phyloP scores from a whole-genome alignment of 352 stramenopile genomes.

The Peronospora tabacina region DNA sequence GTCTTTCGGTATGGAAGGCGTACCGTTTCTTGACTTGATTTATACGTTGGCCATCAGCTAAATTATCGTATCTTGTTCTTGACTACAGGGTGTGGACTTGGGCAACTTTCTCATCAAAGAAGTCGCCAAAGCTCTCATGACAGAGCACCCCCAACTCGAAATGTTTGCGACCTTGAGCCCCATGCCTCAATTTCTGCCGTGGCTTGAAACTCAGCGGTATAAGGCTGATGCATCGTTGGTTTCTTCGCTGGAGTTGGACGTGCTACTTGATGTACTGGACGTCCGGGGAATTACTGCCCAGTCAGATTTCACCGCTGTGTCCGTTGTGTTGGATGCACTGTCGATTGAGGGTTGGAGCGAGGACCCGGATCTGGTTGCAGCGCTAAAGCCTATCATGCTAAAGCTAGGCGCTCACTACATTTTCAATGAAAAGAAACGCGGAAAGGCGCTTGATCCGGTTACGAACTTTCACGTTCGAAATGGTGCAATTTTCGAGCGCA shows the following conservation, averaged over 20 bases:
- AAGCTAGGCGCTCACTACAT: constrained; percentile 63
- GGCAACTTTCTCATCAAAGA: constrained; percentile 95
- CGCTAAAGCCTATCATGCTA: constrained; percentile 59
- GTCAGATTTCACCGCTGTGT: constrained; percentile 19
- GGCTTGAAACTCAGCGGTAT: constrained; percentile 81
- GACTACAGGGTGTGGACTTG: constrained; percentile 85
- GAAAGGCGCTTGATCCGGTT: constrained; percentile 74
- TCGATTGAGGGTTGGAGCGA: constrained; percentile 45
- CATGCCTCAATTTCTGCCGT: constrained; percentile 89
- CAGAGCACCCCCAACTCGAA: constrained; percentile 56
- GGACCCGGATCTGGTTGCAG: constrained; percentile 27
- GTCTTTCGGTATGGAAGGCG: constrained; percentile 47
- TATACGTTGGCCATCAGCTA: not conserved
- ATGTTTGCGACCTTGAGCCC: constrained; percentile 93
- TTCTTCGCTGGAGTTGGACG: constrained; percentile 24
- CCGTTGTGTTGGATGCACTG: constrained; percentile 35
- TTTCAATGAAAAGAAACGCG: constrained; percentile 74
- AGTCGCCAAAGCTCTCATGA: constrained; percentile 78
- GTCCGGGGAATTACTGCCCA: constrained; percentile 6
- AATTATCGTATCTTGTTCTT: constrained; percentile 1
- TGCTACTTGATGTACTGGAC: constrained; percentile 26
- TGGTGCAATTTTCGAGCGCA: constrained; percentile 75
- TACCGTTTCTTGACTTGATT: not conserved
- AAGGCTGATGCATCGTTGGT: constrained; percentile 32
- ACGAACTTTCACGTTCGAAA: constrained; percentile 84